phyloP scores from a whole-genome alignment of 768 basidiomycete genomes.

The Steccherinum ochraceum region DNA sequence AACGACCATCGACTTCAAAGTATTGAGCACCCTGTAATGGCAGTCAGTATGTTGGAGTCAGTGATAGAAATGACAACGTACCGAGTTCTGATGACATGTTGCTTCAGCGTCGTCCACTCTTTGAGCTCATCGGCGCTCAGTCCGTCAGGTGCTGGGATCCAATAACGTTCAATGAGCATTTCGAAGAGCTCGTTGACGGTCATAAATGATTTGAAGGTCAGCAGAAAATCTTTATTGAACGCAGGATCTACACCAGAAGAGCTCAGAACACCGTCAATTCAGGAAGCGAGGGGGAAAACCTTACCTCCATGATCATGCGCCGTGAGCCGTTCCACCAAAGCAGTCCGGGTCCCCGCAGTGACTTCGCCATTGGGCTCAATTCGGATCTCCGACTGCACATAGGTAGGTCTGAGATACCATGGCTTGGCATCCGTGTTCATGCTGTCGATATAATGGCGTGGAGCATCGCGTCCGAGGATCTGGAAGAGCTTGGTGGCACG shows the following conservation, averaged over 20 bases:
- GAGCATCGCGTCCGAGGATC: conserved; percentile 52
- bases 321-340: conserved; percentile 83
- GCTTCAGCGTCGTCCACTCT: conserved; percentile 83
- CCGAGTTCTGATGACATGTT: conserved; percentile 83
- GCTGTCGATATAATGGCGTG: conserved; percentile 33
- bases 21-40: neutral
- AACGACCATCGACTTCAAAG: neutral
- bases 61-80: conserved; percentile 29
- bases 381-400: conserved; percentile 65
- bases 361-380: conserved; percentile 77
- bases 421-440: conserved; percentile 38
- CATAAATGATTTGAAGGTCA: conserved; percentile 95
- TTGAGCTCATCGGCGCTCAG: conserved; percentile 54
- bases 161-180: conserved; percentile 73
- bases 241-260: conserved; percentile 48
- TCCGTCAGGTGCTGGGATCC: conserved; percentile 65
- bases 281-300: conserved; percentile 26
- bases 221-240: conserved; percentile 85
- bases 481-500: conserved; percentile 18
- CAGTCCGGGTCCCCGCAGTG: conserved; percentile 75
- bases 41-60: neutral
- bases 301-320: conserved; percentile 78
- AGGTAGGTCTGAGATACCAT: conserved; percentile 78
- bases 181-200: conserved; percentile 78
- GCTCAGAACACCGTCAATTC: neutral